These are phyloP conservation scores for Globisporangium barbulae DNA, from an alignment of 352 stramenopile genomes.

Conservation along the genomic window DNA sequence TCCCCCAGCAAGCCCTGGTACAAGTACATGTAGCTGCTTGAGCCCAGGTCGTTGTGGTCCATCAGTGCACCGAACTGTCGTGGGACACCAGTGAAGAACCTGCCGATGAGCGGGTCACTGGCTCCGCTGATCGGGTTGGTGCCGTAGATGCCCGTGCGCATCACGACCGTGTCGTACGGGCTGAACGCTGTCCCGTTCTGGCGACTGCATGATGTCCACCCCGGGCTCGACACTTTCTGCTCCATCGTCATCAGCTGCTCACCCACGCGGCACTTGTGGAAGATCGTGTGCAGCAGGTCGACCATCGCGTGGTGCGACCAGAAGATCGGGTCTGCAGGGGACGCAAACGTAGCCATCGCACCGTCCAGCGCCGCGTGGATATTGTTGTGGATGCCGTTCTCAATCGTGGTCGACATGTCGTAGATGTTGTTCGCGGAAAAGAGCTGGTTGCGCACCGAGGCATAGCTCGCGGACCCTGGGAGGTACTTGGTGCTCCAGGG, in stretches of 20 bases:
- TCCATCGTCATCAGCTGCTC: conserved; percentile 20
- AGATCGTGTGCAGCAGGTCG: conserved; percentile 49
- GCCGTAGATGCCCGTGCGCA: conserved; percentile 27
- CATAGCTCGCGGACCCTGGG: conserved; percentile 32
- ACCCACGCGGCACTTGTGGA: conserved; percentile 48
- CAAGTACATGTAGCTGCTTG: conserved; percentile 11
- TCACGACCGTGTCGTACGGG: conserved; percentile 18
- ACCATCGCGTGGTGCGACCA: conserved; percentile 50
- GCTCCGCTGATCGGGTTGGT: conserved; percentile 15
- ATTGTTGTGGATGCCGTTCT: conserved; percentile 48
- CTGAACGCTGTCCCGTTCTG: conserved; percentile 6
- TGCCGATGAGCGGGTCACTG: conserved; percentile 19
- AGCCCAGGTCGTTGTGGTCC: conserved; percentile 16
- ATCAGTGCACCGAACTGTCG: conserved; percentile 11
- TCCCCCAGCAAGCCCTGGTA: conserved; percentile 10
- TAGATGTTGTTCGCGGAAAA: conserved; percentile 32
- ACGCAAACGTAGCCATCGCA: conserved; percentile 44
- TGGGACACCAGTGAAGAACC: conserved; percentile 58
- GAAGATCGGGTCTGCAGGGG: conserved; percentile 55
- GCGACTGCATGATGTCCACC: conserved; percentile 16
- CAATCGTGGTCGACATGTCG: conserved; percentile 18
- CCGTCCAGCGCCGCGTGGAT: conserved; percentile 33
- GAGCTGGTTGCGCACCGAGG: conserved; percentile 38
- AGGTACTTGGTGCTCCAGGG: conserved; percentile 20
- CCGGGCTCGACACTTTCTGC: conserved; percentile 22